Conservation (phyloP, 148 eudicot genomes). For the Pharnaceum exiguum region DNA sequence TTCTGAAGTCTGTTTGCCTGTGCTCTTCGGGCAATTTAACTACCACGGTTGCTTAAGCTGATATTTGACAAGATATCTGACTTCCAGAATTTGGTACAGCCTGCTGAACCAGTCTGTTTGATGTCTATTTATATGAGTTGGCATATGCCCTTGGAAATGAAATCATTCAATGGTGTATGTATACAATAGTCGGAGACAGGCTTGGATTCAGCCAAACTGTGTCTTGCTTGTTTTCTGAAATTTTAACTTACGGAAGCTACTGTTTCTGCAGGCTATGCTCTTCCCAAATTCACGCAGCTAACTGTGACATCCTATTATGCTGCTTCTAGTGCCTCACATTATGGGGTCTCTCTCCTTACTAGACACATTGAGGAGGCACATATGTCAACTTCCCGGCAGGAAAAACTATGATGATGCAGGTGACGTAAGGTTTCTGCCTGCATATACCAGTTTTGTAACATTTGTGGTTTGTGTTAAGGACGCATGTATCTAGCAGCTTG, state of each 20-base stretch:
- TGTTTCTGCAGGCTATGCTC: conserved; percentile 50
- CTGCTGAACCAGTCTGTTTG: too few relatives aligned
- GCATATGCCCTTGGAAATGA: too few relatives aligned
- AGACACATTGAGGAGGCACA: conserved; percentile 69
- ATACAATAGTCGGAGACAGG: too few relatives aligned
- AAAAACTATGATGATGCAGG: conserved; percentile 38
- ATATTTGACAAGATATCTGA: too few relatives aligned
- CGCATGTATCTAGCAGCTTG: conserved; percentile 5
- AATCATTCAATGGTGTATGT: too few relatives aligned
- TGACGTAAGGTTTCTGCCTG: conserved; percentile 10
- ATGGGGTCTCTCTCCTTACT: conserved; percentile 74
- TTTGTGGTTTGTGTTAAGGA: background rate
- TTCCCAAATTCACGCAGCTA: conserved; percentile 72
- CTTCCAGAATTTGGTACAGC: too few relatives aligned
- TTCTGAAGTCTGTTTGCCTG: too few relatives aligned
- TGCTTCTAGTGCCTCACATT: conserved; percentile 82
- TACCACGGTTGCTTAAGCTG: too few relatives aligned
- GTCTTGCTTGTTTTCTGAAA: background rate
- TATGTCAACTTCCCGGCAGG: conserved; percentile 40
- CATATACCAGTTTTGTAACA: conserved; percentile 8
- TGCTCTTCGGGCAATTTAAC: too few relatives aligned
- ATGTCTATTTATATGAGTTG: too few relatives aligned
- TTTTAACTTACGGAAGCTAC: background rate
- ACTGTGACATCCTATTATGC: conserved; percentile 79
- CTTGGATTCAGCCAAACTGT: too few relatives aligned